Base-by-base conservation (phyloP, 2,329 filamentous ascomycete species). In the Microcyclosporella mali region DNA sequence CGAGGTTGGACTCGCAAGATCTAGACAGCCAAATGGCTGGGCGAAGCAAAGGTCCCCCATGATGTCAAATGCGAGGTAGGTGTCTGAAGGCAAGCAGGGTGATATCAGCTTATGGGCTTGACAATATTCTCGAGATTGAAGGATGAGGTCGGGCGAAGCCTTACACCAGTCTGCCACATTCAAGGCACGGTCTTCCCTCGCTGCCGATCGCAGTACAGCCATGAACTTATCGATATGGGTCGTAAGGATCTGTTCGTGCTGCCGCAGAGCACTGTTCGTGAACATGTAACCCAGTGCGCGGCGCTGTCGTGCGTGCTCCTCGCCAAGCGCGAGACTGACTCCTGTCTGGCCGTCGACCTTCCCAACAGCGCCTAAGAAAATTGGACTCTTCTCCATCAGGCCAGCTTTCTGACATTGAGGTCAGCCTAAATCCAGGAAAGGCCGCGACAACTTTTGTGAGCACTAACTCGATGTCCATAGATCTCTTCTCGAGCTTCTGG, bases 401-500 rank as follows among this genome's bases (percentile, higher is more conserved):
- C 32, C 33, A 19, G 39, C 44, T 31, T 35, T 42, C 44, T 46
- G 32, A 25, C 9, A 9, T 25, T 3, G 16, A 33, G 10, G 21
- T 25, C 6, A 25, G 21, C 21, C 4, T 9, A 6, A 9, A 25
- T 4, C 21, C 9, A 6, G 4, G 21, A 9, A 9, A 25, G 21
- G 21, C 9, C 21, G n/a, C n/a, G n/a, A n/a, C n/a, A n/a, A n/a
- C 9, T 25, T 25, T 25, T 25, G 21, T 4, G 21, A 6, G 9
- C 6, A 25, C 21, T 9, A 6, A 25, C 21, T 25, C 21, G 21
- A 25, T 25, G 21, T 25, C 21, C 21, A 25, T 25, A 66, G 18
- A 71, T 67, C 21, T 71, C 67, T 50, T 65, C 63, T 66, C 71
- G 75, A 2, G 59, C 60, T 6, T 58, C 42, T 4, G 59, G 46